These are phyloP conservation scores for Aspergillus sclerotiicarbonarius DNA, from an alignment of 495 filamentous ascomycete genomes.

Conservation along the genomic window DNA sequence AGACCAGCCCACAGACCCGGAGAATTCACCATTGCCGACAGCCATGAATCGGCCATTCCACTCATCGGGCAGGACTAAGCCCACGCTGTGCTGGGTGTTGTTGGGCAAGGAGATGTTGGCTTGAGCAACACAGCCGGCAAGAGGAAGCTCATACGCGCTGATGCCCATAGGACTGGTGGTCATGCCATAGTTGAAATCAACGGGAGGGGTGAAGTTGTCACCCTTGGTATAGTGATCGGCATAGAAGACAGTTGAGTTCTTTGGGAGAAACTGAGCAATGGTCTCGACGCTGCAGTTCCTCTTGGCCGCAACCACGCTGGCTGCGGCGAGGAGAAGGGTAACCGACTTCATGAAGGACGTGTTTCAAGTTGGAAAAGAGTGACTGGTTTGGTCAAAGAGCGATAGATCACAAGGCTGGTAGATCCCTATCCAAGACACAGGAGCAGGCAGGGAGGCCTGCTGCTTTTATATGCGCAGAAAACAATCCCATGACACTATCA, in stretches of 20 bases:
- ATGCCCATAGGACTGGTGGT: neutral
- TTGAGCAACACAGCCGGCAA: slow-evolving; percentile 2
- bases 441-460: neutral
- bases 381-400: neutral
- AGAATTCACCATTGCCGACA: slow-evolving; percentile 10
- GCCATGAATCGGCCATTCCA: slow-evolving; percentile 14
- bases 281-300: slow-evolving; percentile 2
- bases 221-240: slow-evolving; percentile 2
- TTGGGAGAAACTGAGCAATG: neutral
- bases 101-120: slow-evolving; percentile 3
- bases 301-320: neutral
- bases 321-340: neutral
- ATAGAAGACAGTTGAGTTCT: slow-evolving; percentile 3
- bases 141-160: neutral
- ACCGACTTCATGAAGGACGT: neutral
- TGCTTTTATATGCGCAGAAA: neutral
- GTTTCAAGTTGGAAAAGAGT: neutral
- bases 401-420: neutral
- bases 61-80: slow-evolving; percentile 1
- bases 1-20: slow-evolving; percentile 4
- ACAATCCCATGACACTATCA: neutral
- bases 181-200: neutral
- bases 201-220: slow-evolving; percentile 1
- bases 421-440: neutral
- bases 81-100: neutral